phyloP scores from a whole-genome alignment of 345 rosid genomes.

The Linum lewisii region DNA sequence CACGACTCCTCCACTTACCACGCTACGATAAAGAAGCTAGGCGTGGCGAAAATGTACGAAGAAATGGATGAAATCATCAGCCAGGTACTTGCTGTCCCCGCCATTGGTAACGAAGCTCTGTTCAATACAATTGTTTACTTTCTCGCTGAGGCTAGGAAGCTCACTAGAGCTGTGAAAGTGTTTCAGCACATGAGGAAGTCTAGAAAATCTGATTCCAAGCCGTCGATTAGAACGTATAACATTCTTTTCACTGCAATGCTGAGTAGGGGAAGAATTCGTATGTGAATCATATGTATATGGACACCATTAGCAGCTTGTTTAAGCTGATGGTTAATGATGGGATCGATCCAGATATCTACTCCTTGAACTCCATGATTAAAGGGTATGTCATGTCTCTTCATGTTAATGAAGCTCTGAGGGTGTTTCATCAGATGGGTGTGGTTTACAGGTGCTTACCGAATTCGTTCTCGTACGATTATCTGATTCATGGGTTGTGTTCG shows the following conservation, averaged over 20 bases:
- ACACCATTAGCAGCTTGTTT: slow-evolving; percentile 60
- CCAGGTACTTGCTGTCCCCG: slow-evolving; percentile 57
- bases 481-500: slow-evolving; percentile 76
- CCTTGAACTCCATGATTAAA: slow-evolving; percentile 65
- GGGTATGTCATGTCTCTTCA: slow-evolving; percentile 84
- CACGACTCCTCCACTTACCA: slow-evolving; percentile 57
- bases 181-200: slow-evolving; percentile 62
- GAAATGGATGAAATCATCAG: slow-evolving; percentile 84
- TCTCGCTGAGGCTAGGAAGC: slow-evolving; percentile 67
- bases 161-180: slow-evolving; percentile 75
- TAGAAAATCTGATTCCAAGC: slow-evolving; percentile 53
- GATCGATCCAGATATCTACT: slow-evolving; percentile 64
- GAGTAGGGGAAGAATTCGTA: slow-evolving; percentile 68
- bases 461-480: slow-evolving; percentile 66
- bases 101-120: slow-evolving; percentile 56
- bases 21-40: slow-evolving; percentile 64
- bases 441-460: slow-evolving; percentile 64
- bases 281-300: slow-evolving; percentile 72
- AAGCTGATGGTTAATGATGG: slow-evolving; percentile 75
- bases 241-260: slow-evolving; percentile 66
- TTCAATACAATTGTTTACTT: slow-evolving; percentile 65
- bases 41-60: slow-evolving; percentile 65
- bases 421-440: slow-evolving; percentile 82
- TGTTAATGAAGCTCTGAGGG: slow-evolving; percentile 81
- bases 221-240: slow-evolving; percentile 68